phyloP scores from a whole-genome alignment of 2,329 filamentous ascomycete genomes.

The Xylaria sp. region DNA sequence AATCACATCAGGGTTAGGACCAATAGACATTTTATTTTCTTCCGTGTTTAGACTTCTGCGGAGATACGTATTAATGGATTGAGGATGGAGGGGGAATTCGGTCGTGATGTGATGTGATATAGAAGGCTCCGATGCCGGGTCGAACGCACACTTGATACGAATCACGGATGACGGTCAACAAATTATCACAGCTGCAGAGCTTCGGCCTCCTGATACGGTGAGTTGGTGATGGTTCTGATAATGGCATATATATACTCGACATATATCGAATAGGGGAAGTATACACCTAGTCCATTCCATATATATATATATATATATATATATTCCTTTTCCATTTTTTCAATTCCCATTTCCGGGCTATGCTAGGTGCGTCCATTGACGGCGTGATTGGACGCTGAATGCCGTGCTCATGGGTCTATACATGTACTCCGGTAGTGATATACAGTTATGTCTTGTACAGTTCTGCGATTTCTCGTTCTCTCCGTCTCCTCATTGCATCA shows the following conservation, averaged over 20 bases:
- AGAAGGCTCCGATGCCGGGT: neutral
- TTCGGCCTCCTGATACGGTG: neutral
- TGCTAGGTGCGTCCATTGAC: neutral
- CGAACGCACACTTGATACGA: neutral
- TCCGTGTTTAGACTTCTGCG: too few species aligned
- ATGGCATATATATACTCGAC: neutral
- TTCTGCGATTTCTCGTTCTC: neutral
- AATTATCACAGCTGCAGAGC: too few species aligned
- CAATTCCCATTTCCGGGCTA: neutral
- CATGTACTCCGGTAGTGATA: neutral
- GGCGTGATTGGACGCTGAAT: too few species aligned
- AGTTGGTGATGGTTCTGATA: neutral
- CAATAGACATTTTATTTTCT: too few species aligned
- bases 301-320: constrained; percentile 3
- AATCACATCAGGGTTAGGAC: too few species aligned
- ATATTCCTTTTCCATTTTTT: neutral
- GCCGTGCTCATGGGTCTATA: neutral
- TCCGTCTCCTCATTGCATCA: neutral
- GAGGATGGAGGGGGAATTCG: too few species aligned
- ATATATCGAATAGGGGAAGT: neutral
- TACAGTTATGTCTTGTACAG: neutral
- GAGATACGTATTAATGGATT: too few species aligned
- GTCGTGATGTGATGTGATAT: neutral
- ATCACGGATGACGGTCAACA: too few species aligned
- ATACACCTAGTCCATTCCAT: neutral